These are phyloP conservation scores for Anisogramma anomala DNA, from an alignment of 2,329 filamentous ascomycete genomes.

Conservation along the genomic window DNA sequence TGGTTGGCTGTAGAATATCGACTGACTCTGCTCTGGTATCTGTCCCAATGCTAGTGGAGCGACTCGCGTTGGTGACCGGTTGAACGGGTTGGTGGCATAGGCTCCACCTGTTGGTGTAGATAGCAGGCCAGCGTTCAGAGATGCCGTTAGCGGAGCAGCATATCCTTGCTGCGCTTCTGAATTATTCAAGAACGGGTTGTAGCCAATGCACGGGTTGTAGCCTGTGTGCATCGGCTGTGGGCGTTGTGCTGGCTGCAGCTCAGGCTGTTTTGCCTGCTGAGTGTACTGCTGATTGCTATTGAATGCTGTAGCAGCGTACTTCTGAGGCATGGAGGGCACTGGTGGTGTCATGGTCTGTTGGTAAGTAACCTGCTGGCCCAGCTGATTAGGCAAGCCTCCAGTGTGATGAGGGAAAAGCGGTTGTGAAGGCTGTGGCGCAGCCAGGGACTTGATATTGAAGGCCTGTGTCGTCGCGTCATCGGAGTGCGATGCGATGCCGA, in stretches of 20 bases:
- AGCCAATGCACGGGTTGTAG: conserved; percentile 39
- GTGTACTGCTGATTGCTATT: conserved; percentile 34
- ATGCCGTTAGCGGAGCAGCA: conserved; percentile 25
- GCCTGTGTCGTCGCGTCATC: conserved; percentile 47
- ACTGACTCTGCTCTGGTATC: conserved; percentile 41
- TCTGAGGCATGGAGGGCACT: conserved; percentile 29
- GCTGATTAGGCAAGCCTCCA: conserved; percentile 42
- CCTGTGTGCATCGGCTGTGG: conserved; percentile 29
- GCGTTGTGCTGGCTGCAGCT: conserved; percentile 19
- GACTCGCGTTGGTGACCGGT: conserved; percentile 37
- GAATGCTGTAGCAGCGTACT: conserved; percentile 29
- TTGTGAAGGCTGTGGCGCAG: conserved; percentile 32
- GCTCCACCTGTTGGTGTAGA: conserved; percentile 17
- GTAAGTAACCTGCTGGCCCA: conserved; percentile 30
- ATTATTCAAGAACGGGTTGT: conserved; percentile 42
- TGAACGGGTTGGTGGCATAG: conserved; percentile 36
- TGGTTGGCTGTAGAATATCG: conserved; percentile 27
- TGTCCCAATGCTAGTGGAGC: conserved; percentile 38
- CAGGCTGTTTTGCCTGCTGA: conserved; percentile 6
- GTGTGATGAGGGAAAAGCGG: conserved; percentile 67
- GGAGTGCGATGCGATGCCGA: conserved; percentile 40
- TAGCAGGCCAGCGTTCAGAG: conserved; percentile 26
- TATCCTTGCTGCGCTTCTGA: conserved; percentile 22
- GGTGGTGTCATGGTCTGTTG: conserved; percentile 34
- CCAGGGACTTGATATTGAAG: conserved; percentile 65